Base-by-base conservation (phyloP, 257 asterid genomes). In the Nyctanthes arbortristis region DNA sequence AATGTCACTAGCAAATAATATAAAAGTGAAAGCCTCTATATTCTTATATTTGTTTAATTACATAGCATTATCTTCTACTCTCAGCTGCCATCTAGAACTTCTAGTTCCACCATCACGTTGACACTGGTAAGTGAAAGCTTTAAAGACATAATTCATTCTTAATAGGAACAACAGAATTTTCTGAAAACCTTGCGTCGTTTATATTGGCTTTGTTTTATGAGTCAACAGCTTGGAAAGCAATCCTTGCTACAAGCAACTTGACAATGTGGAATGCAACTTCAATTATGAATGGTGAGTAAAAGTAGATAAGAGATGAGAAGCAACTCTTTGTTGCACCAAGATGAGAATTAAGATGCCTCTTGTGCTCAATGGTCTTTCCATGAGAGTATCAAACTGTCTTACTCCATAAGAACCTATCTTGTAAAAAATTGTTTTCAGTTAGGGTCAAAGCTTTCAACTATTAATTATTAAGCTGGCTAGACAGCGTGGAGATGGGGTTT, bases 281-380 rank as follows among this genome's bases (percentile, higher is more conserved):
- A 16, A 18, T 5, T 18, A 43, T 5, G 16, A 43, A 43, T 43
- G n/a, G 54, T 16, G 1, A 7, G n/a, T 16, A 43, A 20, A 43
- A 16, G 54, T 43, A 1, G 24, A 43, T 4, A 43, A 16, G 4
- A 4, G 54, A 43, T 22, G 5, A 43, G n/a, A 16, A 43, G 1
- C 52, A 16, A 40, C 52, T 40, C 20, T 40, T 40, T 40, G 16
- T 40, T 3, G 7, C 52, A 40, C 31, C 67, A 9, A 59, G 69
- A 60, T 47, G 49, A 66, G 33, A n/a, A n/a, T n/a, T n/a, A n/a
- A n/a, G n/a, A 65, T 28, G 11, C 34, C 29, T 58, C 57, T 65
- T 43, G 47, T 14, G 20, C 34, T 22, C 0, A 33, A 2, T 8
- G 32, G 43, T 43, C 29, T 16, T 16, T 61, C 36, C 4, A n/a